Conservation (phyloP, 1,284 basidiomycete genomes). For the Tilletia setariae region DNA sequence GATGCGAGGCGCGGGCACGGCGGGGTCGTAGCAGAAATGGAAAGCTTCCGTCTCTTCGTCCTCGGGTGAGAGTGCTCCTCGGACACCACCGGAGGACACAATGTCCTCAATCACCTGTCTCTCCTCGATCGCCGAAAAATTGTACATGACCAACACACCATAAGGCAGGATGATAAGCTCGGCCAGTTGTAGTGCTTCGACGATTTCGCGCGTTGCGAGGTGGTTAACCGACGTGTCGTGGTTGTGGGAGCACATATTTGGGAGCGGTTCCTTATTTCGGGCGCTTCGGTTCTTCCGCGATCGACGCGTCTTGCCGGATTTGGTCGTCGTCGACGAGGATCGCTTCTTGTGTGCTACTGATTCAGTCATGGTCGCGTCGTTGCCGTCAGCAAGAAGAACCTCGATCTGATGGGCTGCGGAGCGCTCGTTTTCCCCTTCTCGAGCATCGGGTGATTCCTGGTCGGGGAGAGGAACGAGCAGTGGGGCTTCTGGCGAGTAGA, state of each 20-base stretch:
- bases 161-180: conserved; percentile 52
- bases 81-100: conserved; percentile 43
- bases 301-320: conserved; percentile 16
- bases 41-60: conserved; percentile 49
- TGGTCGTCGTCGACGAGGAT: no score
- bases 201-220: conserved; percentile 43
- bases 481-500: conserved; percentile 3
- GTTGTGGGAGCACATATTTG: conserved; percentile 53
- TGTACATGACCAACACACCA: conserved; percentile 54
- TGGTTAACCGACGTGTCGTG: conserved; percentile 48
- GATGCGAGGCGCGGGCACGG: conserved; percentile 72
- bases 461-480: not conserved
- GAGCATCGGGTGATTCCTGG: no score
- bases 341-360: conserved; percentile 29
- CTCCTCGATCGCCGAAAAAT: conserved; percentile 49
- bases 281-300: conserved; percentile 20
- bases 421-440: no score
- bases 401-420: not conserved
- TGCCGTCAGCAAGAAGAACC: conserved; percentile 9
- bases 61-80: conserved; percentile 27
- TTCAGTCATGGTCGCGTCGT: conserved; percentile 14
- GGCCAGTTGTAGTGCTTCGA: conserved; percentile 49
- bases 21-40: conserved; percentile 66
- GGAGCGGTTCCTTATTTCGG: conserved; percentile 26
- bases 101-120: conserved; percentile 48